phyloP scores from a whole-genome alignment of 2,329 filamentous ascomycete species.

The Botrytis tulipae region DNA sequence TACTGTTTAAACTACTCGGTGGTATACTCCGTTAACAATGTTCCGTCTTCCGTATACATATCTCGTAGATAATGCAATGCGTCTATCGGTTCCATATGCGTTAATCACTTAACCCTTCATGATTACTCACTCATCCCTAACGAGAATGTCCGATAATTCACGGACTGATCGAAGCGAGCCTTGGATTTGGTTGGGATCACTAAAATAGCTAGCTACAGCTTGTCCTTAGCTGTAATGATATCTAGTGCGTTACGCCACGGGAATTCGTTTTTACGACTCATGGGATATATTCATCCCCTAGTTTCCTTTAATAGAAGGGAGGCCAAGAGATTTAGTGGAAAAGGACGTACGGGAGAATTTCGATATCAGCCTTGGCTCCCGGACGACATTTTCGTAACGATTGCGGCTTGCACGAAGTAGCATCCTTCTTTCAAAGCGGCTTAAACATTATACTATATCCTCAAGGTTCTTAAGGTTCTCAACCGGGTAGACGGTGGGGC shows the following conservation, averaged over 20 bases:
- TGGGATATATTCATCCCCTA: background rate
- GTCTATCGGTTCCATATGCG: background rate
- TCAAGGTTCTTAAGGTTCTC: background rate
- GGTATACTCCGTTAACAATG: background rate
- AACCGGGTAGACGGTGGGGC: slow-evolving; percentile 2
- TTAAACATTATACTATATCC: background rate
- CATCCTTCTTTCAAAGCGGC: background rate
- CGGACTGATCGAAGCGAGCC: background rate
- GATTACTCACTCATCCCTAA: background rate
- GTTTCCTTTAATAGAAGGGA: background rate
- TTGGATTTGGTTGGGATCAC: background rate
- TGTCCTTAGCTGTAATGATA: background rate
- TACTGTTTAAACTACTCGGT: background rate
- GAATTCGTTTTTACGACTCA: slow-evolving; percentile 1
- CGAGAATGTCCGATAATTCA: background rate
- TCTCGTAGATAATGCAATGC: background rate
- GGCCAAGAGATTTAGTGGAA: background rate
- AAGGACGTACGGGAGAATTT: background rate
- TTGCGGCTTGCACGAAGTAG: background rate
- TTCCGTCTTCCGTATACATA: background rate
- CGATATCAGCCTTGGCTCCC: slow-evolving; percentile 1
- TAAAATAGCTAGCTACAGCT: background rate
- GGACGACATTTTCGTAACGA: background rate
- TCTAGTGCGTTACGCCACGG: background rate
- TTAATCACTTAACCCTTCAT: background rate